A percentile compares a stretch with the other conserved stretches of the same genome.
These are phyloP conservation scores for Austroboletus eburneus DNA, from an alignment of 768 basidiomycete species.

Conservation along the genomic window DNA sequence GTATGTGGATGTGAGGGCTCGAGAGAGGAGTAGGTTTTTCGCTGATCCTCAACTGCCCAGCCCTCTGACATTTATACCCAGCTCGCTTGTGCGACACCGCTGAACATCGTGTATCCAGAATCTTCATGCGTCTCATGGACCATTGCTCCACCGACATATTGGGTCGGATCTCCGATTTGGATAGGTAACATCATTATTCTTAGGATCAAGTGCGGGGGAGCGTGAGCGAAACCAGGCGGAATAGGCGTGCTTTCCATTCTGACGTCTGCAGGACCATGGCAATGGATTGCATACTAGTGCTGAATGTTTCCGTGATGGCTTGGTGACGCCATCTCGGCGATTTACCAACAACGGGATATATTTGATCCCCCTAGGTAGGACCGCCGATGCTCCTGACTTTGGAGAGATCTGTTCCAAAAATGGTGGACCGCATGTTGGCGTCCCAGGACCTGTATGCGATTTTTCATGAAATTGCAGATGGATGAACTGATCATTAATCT, in stretches of 20 bases:
- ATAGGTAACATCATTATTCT: slow-evolving; percentile 14
- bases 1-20: slow-evolving; percentile 12
- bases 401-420: slow-evolving; percentile 11
- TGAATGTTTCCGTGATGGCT: slow-evolving; percentile 8
- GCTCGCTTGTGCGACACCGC: slow-evolving; percentile 15
- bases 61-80: slow-evolving; percentile 23
- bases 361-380: slow-evolving; percentile 10
- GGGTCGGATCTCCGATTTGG: slow-evolving; percentile 22
- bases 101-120: slow-evolving; percentile 13
- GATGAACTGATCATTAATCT: background rate
- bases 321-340: slow-evolving; percentile 24
- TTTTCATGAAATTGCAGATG: background rate
- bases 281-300: slow-evolving; percentile 16
- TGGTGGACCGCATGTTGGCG: background rate
- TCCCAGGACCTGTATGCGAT: background rate
- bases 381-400: slow-evolving; percentile 15
- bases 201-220: slow-evolving; percentile 14
- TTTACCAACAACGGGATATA: slow-evolving; percentile 11
- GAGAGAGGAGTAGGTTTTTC: slow-evolving; percentile 10
- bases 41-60: slow-evolving; percentile 12
- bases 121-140: slow-evolving; percentile 11
- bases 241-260: slow-evolving; percentile 30
- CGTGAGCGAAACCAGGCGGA: slow-evolving; percentile 25
- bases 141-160: slow-evolving; percentile 18
- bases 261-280: slow-evolving; percentile 21